Percentiles rank a stretch among this genome's conserved stretches.
phyloP scores from a whole-genome alignment of 2,329 filamentous ascomycete species.

The Neopestalotiopsis sp. region DNA sequence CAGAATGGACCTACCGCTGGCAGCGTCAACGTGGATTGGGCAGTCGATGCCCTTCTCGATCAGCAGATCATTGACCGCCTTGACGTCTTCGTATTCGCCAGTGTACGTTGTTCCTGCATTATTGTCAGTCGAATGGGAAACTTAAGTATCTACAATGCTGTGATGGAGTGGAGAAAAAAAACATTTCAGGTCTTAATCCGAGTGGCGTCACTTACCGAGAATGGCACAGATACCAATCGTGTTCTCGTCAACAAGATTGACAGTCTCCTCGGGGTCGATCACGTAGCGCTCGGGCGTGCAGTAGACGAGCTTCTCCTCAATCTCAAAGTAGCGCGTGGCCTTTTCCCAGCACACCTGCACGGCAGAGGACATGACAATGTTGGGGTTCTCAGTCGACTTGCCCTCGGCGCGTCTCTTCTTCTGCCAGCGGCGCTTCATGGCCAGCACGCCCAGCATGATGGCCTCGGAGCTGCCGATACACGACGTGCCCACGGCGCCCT shows the following conservation, averaged over 20 bases:
- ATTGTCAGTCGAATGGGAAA: not conserved
- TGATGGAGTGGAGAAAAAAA: no score
- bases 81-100: conserved; percentile 93
- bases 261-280: conserved; percentile 67
- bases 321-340: conserved; percentile 85
- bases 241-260: conserved; percentile 68
- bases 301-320: conserved; percentile 84
- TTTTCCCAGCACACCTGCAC: conserved; percentile 99
- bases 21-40: conserved; percentile 93
- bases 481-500: conserved; percentile 81
- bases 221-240: conserved; percentile 93
- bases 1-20: conserved; percentile 61
- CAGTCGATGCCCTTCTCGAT: conserved; percentile 76
- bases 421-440: conserved; percentile 96
- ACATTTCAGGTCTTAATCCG: no score
- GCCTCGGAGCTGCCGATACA: conserved; percentile 90
- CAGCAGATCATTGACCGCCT: conserved; percentile 88
- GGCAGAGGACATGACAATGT: conserved; percentile 94
- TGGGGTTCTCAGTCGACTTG: conserved; percentile 80
- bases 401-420: conserved; percentile 83
- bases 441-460: conserved; percentile 81
- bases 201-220: conserved; percentile 66
- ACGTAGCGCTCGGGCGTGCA: conserved; percentile 67
- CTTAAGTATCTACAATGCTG: not conserved
- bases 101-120: conserved; percentile 82